Conservation (phyloP, 257 asterid species). For the Anisodus acutangulus region DNA sequence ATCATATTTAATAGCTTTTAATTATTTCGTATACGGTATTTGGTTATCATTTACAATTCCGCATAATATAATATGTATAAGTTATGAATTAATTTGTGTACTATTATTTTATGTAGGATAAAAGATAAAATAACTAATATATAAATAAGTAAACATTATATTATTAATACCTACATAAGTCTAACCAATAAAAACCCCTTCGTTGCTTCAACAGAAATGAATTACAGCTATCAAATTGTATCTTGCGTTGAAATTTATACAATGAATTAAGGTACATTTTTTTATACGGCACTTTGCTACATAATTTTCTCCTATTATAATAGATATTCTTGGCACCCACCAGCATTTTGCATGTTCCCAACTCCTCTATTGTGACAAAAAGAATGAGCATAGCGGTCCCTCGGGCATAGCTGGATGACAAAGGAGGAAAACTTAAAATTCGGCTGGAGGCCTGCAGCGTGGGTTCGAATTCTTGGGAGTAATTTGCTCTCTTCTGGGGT, state of each 20-base stretch:
- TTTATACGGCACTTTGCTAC: not conserved
- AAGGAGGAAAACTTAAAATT: too few species aligned
- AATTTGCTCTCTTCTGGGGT: too few species aligned
- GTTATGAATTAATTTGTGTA: not conserved
- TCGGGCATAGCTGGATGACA: too few species aligned
- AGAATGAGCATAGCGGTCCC: slow-evolving; percentile 11
- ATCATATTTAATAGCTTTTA: not conserved
- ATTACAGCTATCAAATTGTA: not conserved
- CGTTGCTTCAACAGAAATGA: not conserved
- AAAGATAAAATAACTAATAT: too few species aligned
- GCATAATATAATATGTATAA: not conserved
- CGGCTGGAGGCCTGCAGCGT: too few species aligned
- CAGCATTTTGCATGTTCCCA: slow-evolving; percentile 25
- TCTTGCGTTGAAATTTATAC: not conserved
- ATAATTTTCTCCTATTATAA: slow-evolving; percentile 11
- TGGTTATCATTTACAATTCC: not conserved
- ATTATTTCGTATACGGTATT: not conserved
- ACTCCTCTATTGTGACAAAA: not conserved
- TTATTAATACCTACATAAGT: too few species aligned
- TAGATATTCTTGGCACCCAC: not conserved
- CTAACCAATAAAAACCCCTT: too few species aligned
- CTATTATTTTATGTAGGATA: not conserved
- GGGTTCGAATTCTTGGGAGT: too few species aligned
- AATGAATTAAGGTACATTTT: not conserved
- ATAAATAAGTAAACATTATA: too few species aligned